Evolutionary conservation across 345 rosid species (phyloP).

Genomic region (Aquilaria sinensis): DNA sequence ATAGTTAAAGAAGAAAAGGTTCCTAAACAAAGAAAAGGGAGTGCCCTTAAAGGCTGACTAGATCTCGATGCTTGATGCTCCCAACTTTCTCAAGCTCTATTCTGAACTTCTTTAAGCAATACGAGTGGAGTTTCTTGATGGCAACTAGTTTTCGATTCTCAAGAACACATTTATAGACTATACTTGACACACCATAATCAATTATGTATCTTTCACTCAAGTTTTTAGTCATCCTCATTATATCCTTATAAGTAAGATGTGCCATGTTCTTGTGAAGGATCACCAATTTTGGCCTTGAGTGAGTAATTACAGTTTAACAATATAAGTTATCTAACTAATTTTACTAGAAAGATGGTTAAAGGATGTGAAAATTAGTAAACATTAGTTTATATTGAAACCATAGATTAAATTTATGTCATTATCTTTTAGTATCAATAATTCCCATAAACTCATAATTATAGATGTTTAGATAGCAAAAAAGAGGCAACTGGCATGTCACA

Average conservation of each 20-base stretch:
- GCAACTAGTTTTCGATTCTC: conserved; percentile 95
- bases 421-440: no score
- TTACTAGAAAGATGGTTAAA: no score
- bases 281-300: conserved; percentile 74
- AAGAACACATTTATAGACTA: conserved; percentile 87
- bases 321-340: not conserved
- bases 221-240: conserved; percentile 97
- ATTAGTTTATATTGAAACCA: no score
- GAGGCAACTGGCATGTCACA: conserved; percentile 76
- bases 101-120: conserved; percentile 81
- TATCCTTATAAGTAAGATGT: conserved; percentile 90
- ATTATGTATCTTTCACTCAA: conserved; percentile 84
- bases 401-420: no score
- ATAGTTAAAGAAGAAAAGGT: conserved; percentile 91
- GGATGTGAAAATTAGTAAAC: no score
- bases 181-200: conserved; percentile 88
- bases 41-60: conserved; percentile 86
- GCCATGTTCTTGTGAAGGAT: conserved; percentile 98
- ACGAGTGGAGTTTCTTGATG: conserved; percentile 84
- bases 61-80: conserved; percentile 88
- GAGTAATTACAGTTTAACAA: conserved; percentile 37
- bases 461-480: not conserved
- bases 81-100: conserved; percentile 88
- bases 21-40: conserved; percentile 67
- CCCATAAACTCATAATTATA: no score